Evolutionary conservation across 139 green algal genomes (phyloP), one percentile per base, ranked within the genome.

Genomic region (Edaphochlamys debaryana): DNA sequence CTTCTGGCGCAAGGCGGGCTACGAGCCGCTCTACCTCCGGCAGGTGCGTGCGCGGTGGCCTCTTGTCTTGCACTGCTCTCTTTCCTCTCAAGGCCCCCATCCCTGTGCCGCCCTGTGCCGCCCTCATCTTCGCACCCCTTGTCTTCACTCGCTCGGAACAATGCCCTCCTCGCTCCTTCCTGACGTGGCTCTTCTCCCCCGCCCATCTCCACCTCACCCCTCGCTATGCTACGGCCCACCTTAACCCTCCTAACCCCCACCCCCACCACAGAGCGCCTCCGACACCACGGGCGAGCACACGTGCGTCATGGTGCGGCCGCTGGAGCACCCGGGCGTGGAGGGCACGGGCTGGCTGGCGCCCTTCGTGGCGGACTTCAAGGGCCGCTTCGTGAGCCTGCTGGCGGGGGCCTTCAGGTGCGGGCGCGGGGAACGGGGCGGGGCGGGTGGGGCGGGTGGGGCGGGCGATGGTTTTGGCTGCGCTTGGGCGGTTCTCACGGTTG

Each of bases 211-310:
- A n/a, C n/a, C n/a, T n/a, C n/a, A n/a, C n/a, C n/a, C n/a, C n/a
- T n/a, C n/a, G n/a, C n/a, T 54, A 23, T 54, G 48, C 11, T 54
- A 54, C 48, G 15, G 11, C 11, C 48, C 48, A 54, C 15, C 48
- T 15, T 54, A 54, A 23, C 11, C 11, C 11, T 54, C 11, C 11
- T 15, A 23, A 54, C 48, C 48, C 50, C 23, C 34, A 30, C 23
- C 67, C 67, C 34, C 4, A 70, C 6, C 50, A 9, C 50, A 99
- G 89, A 97, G 90, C 27, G 79, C 96, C 34, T 93, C 84, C 69
- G 95, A 98, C 15, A 87, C 93, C 29, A 98, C 95, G 5, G 95
- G 96, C 8, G 97, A 99, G 91, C 92, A 99, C 93, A 98, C 95
- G 3, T 91, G 93, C 64, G 93, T 99, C 45, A 95, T 98, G 94